These are phyloP conservation scores for Amanita subjunquillea DNA, from an alignment of 768 basidiomycete genomes.

Conservation along the genomic window DNA sequence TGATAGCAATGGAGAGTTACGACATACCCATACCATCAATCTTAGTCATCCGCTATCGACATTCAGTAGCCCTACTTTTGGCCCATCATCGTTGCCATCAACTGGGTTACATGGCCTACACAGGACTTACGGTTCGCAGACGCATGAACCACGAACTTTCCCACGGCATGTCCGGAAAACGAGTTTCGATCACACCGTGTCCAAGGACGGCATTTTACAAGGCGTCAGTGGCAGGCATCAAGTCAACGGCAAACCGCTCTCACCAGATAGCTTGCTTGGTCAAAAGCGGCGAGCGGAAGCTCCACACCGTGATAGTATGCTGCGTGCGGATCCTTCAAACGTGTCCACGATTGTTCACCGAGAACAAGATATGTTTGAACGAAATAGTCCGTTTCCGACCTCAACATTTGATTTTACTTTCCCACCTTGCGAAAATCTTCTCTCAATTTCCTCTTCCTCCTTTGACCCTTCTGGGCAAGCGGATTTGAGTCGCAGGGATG, in stretches of 20 bases:
- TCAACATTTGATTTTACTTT: slow-evolving; percentile 66
- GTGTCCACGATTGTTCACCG: slow-evolving; percentile 17
- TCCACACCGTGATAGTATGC: slow-evolving; percentile 70
- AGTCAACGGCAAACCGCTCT: slow-evolving; percentile 66
- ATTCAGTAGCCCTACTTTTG: slow-evolving; percentile 38
- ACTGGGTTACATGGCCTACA: slow-evolving; percentile 50
- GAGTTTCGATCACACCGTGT: slow-evolving; percentile 89
- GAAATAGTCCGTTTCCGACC: slow-evolving; percentile 49
- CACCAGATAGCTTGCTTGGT: slow-evolving; percentile 53
- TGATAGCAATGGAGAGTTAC: slow-evolving; percentile 18
- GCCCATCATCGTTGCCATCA: slow-evolving; percentile 69
- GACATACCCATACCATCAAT: slow-evolving; percentile 19
- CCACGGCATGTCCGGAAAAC: slow-evolving; percentile 88
- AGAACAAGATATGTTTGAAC: slow-evolving; percentile 28
- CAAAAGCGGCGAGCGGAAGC: slow-evolving; percentile 75
- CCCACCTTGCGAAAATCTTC: slow-evolving; percentile 54
- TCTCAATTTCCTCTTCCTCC: slow-evolving; percentile 34
- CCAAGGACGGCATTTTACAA: slow-evolving; percentile 48
- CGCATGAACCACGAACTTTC: slow-evolving; percentile 43
- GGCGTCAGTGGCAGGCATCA: slow-evolving; percentile 65
- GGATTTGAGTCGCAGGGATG: slow-evolving; percentile 9
- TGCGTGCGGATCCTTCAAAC: slow-evolving; percentile 68
- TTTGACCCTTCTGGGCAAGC: slow-evolving; percentile 10
- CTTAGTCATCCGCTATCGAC: slow-evolving; percentile 28
- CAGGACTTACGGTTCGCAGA: slow-evolving; percentile 21